Base-by-base conservation (phyloP, 495 filamentous ascomycete species). In the Podospora tetraspora region DNA sequence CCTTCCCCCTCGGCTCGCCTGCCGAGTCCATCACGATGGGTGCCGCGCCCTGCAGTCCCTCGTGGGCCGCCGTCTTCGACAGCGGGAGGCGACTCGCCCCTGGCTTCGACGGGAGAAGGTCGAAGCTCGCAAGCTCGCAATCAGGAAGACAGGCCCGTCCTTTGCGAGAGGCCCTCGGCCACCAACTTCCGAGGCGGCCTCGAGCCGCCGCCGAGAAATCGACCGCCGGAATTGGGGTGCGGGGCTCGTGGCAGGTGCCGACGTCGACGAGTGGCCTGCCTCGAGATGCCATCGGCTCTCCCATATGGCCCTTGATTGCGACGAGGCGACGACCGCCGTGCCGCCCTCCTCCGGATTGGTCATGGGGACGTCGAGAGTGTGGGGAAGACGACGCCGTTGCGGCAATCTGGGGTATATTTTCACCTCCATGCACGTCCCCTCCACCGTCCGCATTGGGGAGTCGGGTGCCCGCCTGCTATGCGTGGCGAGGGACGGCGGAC, bases 101-200 rank as follows among this genome's bases (percentile, higher is more conserved):
- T 52, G 43, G 43, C 43, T 52, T 52, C 43, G 43, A 8, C 43
- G 43, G 43, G 43, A 52, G 43, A 52, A 67, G 52, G 59, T 57
- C n/a, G 61, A 68, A 58, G 62, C 68, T 71, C 34, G 79, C 76
- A 68, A 58, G 62, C 68, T 71, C 34, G 79, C 76, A 82, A 82
- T 82, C 77, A 79, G 81, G 80, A 83, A 83, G 69, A 71, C 71
- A 83, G 82, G 82, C 73, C 81, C 82, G 80, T 72, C 62, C 71
- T 68, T 70, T 71, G 74, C 78, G 71, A 71, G 75, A 71, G 64
- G 16, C 23, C 60, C 77, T 81, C 81, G 81, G 81, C 75, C 79
- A 72, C 70, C 71, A 76, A 71, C 69, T 73, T 84, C 81, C 82
- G 82, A 79, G 73, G 71, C 75, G 57, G 70, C 60, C 71, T 63